Evolutionary conservation across 2,329 filamentous ascomycete species (phyloP), one percentile per base, ranked within the genome.

Genomic region (Penicillium sp.): DNA sequence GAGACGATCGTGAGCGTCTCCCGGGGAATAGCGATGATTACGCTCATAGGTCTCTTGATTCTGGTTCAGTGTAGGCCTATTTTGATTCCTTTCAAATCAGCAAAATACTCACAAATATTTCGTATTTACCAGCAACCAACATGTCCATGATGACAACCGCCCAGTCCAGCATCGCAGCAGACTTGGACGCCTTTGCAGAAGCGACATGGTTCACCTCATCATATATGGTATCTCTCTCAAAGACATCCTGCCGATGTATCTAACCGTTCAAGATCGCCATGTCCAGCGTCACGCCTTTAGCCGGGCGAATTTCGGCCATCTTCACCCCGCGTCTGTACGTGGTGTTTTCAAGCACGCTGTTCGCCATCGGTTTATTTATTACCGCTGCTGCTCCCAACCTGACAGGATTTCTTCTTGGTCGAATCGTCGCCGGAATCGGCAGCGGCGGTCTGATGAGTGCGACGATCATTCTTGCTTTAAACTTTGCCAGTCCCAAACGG

Each of bases 61-160:
- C 49, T 57, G 15, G 55, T 57, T 29, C 52, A 52, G 35, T 41
- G 55, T 57, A 10, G 16, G 13, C 8, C 35, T n/a, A n/a, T n/a
- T 7, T 12, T 13, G 3, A 16, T 29, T 16, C 10, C 3, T 9
- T 8, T 28, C 18, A 11, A 16, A 11, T 9, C 17, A 12, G 4
- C 31, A 15, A 30, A 29, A 8, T 7, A 29, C 32, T 47, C n/a
- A 47, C 9, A 3, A 2, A 26, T 6, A n/a, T 29, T 4, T 18
- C 15, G 20, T 13, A 23, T 31, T n/a, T n/a, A n/a, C n/a, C n/a
- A 73, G 73, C 74, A 11, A 73, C 76, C 45, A 92, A 92, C 55
- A 85, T 89, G 65, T 85, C 81, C 9, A 80, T 86, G 50, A 80
- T 93, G 57, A 85, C 84, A 4, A 89, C 87, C 39, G 84, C 83